phyloP scores from a whole-genome alignment of 495 filamentous ascomycete genomes.

The Annulohypoxylon stygium region DNA sequence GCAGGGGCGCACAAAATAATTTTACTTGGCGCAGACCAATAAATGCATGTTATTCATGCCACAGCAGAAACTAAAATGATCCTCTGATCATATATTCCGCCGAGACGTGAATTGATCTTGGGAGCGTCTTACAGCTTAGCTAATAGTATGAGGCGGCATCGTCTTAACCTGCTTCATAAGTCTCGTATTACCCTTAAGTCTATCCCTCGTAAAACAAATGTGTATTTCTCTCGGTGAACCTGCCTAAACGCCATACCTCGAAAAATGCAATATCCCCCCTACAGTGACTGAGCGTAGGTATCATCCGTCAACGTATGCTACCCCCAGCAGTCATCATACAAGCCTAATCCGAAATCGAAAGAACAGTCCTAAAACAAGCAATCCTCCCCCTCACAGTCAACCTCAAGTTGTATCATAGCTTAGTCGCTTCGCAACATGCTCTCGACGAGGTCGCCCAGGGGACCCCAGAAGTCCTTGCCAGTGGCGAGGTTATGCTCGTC shows the following conservation, averaged over 20 bases:
- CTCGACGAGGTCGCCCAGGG: conserved; percentile 95
- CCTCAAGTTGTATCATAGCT: conserved; percentile 23
- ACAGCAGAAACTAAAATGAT: conserved; percentile 33
- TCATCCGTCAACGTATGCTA: conserved; percentile 30
- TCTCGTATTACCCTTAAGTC: conserved; percentile 45
- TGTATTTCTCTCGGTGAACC: conserved; percentile 27
- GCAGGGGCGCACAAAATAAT: conserved; percentile 26
- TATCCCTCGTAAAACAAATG: conserved; percentile 35
- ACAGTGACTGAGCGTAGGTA: conserved; percentile 31
- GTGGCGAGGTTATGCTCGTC: conserved; percentile 90
- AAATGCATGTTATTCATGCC: conserved; percentile 45
- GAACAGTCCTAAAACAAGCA: neutral
- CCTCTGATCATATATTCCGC: conserved; percentile 24
- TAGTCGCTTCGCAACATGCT: conserved; percentile 95
- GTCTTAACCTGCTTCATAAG: conserved; percentile 7
- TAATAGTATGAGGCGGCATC: conserved; percentile 27
- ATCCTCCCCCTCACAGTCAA: neutral
- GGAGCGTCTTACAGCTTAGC: conserved; percentile 17
- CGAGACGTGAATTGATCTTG: conserved; percentile 26
- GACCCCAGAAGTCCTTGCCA: conserved; percentile 97
- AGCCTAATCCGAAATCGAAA: conserved; percentile 2
- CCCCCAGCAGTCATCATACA: conserved; percentile 6
- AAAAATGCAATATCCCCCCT: conserved; percentile 39
- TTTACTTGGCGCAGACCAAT: conserved; percentile 39
- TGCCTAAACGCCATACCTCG: conserved; percentile 46